A percentile compares a stretch with the other conserved stretches of the same genome.
Evolutionary conservation across 1,139 yeast species (phyloP).

Genomic region (Hansenula lynferdii): DNA sequence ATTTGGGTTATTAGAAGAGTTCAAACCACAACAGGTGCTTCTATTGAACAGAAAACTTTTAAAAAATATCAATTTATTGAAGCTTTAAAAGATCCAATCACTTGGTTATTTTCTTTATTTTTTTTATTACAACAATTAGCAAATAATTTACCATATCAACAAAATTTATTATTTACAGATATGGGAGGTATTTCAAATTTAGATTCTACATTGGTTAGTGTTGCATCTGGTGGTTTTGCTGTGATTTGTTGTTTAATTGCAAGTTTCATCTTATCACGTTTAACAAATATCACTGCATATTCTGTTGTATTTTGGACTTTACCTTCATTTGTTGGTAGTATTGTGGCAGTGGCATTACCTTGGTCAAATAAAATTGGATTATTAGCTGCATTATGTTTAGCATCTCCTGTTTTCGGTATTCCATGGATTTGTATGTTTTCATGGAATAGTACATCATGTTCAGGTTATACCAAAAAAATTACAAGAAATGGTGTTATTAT

Average conservation of each 20-base stretch:
- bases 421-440: slow-evolving; percentile 34
- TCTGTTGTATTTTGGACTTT: slow-evolving; percentile 32
- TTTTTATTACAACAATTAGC: slow-evolving; percentile 36
- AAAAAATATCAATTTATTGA: slow-evolving; percentile 37
- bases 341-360: slow-evolving; percentile 34
- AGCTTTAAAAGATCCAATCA: slow-evolving; percentile 37
- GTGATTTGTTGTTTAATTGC: slow-evolving; percentile 21
- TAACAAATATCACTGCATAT: slow-evolving; percentile 24
- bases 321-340: slow-evolving; percentile 37
- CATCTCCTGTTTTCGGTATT: slow-evolving; percentile 31
- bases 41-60: slow-evolving; percentile 37
- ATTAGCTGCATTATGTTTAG: slow-evolving; percentile 34
- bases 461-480: slow-evolving; percentile 33
- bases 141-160: slow-evolving; percentile 39
- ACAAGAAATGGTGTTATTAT: slow-evolving; percentile 34
- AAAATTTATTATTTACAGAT: slow-evolving; percentile 33
- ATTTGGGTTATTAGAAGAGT: slow-evolving; percentile 38
- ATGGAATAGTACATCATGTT: slow-evolving; percentile 25
- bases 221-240: slow-evolving; percentile 40
- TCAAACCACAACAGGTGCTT: slow-evolving; percentile 29
- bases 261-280: not conserved
- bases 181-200: slow-evolving; percentile 33
- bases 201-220: slow-evolving; percentile 42
- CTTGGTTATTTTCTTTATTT: slow-evolving; percentile 36
- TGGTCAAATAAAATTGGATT: slow-evolving; percentile 34